Conservation (phyloP, 2,329 filamentous ascomycete species). For the Diplodia intermedia region DNA sequence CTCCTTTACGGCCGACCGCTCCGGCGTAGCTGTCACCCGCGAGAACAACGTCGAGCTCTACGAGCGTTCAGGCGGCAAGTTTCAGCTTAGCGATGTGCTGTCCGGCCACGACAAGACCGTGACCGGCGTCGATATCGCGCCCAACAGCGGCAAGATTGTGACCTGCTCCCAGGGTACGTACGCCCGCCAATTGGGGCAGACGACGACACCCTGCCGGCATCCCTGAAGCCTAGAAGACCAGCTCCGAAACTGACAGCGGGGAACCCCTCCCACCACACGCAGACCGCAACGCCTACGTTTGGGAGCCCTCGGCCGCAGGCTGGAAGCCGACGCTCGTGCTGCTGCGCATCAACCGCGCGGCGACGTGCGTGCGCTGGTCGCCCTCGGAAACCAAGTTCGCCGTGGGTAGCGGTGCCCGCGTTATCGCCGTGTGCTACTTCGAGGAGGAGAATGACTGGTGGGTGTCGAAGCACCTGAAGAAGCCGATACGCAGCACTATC, state of each 20-base stretch:
- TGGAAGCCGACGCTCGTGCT: slow-evolving; percentile 98
- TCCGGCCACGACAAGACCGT: slow-evolving; percentile 97
- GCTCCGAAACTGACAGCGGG: slow-evolving; percentile 34
- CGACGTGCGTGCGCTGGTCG: slow-evolving; percentile 96
- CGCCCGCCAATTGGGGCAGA: slow-evolving; percentile 11
- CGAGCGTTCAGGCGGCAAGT: slow-evolving; percentile 72
- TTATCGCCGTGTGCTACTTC: slow-evolving; percentile 98
- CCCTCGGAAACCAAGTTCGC: slow-evolving; percentile 97
- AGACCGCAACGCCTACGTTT: slow-evolving; percentile 98
- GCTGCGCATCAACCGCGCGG: slow-evolving; percentile 94
- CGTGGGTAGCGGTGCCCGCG: slow-evolving; percentile 91
- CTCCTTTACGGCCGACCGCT: slow-evolving; percentile 92
- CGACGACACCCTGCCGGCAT: slow-evolving; percentile 1
- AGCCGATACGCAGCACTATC: slow-evolving; percentile 96
- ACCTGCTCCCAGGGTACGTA: slow-evolving; percentile 91
- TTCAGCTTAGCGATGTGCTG: slow-evolving; percentile 87
- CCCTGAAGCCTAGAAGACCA: slow-evolving; percentile 8
- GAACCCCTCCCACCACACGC: neutral
- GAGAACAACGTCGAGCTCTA: slow-evolving; percentile 93
- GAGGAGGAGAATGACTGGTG: slow-evolving; percentile 99
- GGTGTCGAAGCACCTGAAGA: slow-evolving; percentile 99
- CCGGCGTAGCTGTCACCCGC: slow-evolving; percentile 86
- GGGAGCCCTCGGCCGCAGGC: slow-evolving; percentile 89
- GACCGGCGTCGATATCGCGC: slow-evolving; percentile 94
- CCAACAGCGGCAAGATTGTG: slow-evolving; percentile 88